Base-by-base conservation (phyloP, 2,329 filamentous ascomycete genomes). In the Zasmidium cellare region DNA sequence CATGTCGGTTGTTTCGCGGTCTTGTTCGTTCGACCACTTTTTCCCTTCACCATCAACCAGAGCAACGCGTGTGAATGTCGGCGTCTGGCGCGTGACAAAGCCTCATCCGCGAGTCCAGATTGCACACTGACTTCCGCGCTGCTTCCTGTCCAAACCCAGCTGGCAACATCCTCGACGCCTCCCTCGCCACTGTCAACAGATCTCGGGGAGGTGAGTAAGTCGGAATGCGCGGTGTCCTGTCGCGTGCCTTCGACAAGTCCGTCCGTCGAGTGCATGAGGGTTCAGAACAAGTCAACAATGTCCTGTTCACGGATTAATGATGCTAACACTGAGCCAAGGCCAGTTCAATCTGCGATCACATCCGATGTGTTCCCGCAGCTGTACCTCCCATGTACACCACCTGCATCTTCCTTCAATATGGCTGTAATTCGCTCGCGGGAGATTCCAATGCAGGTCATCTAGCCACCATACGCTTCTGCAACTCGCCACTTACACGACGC, bases 1-100 rank as follows among this genome's bases (percentile, higher is more conserved):
- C 31, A 35, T 22, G 46, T 56, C 53, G 53, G 53, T 24, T 44
- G 53, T 56, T 56, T 45, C 53, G 49, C 53, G 53, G 53, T 38
- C 53, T 23, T 49, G 46, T 25, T 38, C 52, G 51, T 25, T 38
- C 24, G 18, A 47, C 25, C 12, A 47, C 14, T 20, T 14, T 49
- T 44, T 46, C 16, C 28, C 53, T 55, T 48, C 24, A 55, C 46
- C 20, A 48, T 24, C 41, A 20, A 23, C 22, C 24, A 53, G 44
- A 35, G 46, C 28, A 35, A 51, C 31, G 46, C 46, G 46, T 47
- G 47, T 38, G 19, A 56, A 49, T 18, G 38, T 44, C 51, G 51
- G 51, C 31, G 23, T 18, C 22, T 20, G 22, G 31, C 50, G 50
- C n/a, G 23, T 22, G 18, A 14, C 19, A 19, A 45, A 45, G 25